Conservation (phyloP, 495 filamentous ascomycete species). For the Podospora australis region DNA sequence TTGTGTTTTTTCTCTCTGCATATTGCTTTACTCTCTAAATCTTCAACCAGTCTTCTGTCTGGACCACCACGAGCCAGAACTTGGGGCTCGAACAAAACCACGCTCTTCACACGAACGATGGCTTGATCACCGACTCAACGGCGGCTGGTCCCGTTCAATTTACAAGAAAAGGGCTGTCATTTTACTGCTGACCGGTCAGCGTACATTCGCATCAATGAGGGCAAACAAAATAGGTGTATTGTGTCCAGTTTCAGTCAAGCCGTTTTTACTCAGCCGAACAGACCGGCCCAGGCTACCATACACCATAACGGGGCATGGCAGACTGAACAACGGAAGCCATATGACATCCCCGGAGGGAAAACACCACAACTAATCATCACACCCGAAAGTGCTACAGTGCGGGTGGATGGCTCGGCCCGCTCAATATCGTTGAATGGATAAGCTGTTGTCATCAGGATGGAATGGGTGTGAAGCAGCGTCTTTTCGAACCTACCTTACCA, state of each 20-base stretch:
- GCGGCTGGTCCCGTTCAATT: no score
- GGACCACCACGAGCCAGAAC: background rate
- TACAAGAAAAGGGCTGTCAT: background rate
- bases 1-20: no score
- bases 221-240: constrained; percentile 1
- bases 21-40: no score
- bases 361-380: constrained; percentile 92
- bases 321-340: constrained; percentile 39
- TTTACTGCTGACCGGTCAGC: constrained; percentile 7
- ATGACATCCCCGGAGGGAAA: constrained; percentile 39
- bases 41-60: background rate
- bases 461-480: constrained; percentile 2
- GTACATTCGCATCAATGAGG: background rate
- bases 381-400: constrained; percentile 58
- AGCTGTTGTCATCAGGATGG: constrained; percentile 88
- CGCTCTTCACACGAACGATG: no score
- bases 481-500: constrained; percentile 1
- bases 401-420: constrained; percentile 69
- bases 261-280: constrained; percentile 46
- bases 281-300: constrained; percentile 31
- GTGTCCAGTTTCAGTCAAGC: constrained; percentile 35
- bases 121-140: no score
- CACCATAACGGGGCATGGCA: constrained; percentile 39
- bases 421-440: constrained; percentile 97
- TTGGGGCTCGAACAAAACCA: no score